Conservation (phyloP, 768 basidiomycete genomes). For the Tricholoma bakamatsutake region DNA sequence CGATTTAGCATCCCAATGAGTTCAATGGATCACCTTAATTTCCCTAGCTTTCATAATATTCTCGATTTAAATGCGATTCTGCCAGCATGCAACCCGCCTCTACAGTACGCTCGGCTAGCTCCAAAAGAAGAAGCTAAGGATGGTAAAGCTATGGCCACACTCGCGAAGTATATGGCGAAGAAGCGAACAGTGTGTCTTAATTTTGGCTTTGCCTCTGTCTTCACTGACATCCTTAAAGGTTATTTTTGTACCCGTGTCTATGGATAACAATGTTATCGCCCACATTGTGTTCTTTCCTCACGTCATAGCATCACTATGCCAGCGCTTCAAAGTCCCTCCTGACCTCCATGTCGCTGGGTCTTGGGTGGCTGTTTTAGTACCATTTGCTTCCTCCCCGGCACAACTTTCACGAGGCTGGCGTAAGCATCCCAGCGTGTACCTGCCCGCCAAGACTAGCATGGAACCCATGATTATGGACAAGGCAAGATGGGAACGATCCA, state of each 20-base stretch:
- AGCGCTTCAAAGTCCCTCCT: slow-evolving; percentile 35
- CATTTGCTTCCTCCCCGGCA: slow-evolving; percentile 34
- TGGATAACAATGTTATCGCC: slow-evolving; percentile 45
- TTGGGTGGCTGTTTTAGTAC: slow-evolving; percentile 42
- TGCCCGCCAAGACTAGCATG: slow-evolving; percentile 16
- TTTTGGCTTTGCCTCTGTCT: slow-evolving; percentile 3
- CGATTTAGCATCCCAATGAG: slow-evolving; percentile 45
- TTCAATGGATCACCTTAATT: slow-evolving; percentile 32
- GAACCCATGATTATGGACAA: slow-evolving; percentile 12
- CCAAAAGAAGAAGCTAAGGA: slow-evolving; percentile 35
- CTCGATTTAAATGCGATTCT: slow-evolving; percentile 42
- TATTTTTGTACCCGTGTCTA: slow-evolving; percentile 38
- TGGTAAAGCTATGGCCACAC: slow-evolving; percentile 28
- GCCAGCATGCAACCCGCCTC: slow-evolving; percentile 39
- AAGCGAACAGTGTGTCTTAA: slow-evolving; percentile 37
- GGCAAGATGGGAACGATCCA: slow-evolving; percentile 16
- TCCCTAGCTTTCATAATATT: slow-evolving; percentile 43
- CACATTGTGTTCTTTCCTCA: slow-evolving; percentile 52
- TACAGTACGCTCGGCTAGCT: slow-evolving; percentile 49
- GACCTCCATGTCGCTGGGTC: slow-evolving; percentile 23
- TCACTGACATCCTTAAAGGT: slow-evolving; percentile 29
- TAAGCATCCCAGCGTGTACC: slow-evolving; percentile 9
- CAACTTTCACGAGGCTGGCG: slow-evolving; percentile 27
- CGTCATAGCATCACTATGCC: slow-evolving; percentile 26
- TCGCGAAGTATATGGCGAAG: slow-evolving; percentile 42